These are phyloP conservation scores for Castanopsis chinensis DNA, from an alignment of 306 rosid species.

Conservation along the genomic window DNA sequence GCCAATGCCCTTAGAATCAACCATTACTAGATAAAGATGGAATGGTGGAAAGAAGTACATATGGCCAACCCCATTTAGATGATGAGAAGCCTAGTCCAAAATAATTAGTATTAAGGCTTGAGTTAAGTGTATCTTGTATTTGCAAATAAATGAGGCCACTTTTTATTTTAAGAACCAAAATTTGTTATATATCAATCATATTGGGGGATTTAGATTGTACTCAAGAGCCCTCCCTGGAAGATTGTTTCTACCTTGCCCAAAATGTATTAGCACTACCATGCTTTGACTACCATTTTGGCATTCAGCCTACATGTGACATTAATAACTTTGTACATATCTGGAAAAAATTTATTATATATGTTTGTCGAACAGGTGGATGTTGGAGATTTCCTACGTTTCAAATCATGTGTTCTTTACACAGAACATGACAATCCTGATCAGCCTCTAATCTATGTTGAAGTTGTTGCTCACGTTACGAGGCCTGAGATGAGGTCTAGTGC, in stretches of 20 bases:
- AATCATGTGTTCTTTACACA: slow-evolving; percentile 82
- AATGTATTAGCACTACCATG: not conserved
- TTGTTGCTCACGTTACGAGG: slow-evolving; percentile 93
- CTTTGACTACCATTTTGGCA: not conserved
- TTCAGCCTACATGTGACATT: not conserved
- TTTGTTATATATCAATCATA: not conserved
- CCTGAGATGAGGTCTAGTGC: slow-evolving; percentile 88
- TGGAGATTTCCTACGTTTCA: slow-evolving; percentile 88
- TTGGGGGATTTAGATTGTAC: not conserved
- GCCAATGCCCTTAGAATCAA: no score
- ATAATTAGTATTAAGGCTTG: no score
- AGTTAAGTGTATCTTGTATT: not conserved
- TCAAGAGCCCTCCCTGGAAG: not conserved
- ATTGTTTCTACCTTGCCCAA: not conserved
- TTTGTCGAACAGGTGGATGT: slow-evolving; percentile 76
- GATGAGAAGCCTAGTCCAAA: no score
- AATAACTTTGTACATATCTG: not conserved
- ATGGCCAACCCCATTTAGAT: no score
- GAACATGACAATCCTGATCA: slow-evolving; percentile 69
- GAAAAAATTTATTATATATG: not conserved
- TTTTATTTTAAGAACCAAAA: no score
- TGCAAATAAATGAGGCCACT: not conserved
- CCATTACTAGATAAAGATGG: no score
- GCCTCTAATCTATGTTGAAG: slow-evolving; percentile 89
- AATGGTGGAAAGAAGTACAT: no score